Conservation (phyloP, 169 alveolate genomes). For the Eimeria tenella region DNA sequence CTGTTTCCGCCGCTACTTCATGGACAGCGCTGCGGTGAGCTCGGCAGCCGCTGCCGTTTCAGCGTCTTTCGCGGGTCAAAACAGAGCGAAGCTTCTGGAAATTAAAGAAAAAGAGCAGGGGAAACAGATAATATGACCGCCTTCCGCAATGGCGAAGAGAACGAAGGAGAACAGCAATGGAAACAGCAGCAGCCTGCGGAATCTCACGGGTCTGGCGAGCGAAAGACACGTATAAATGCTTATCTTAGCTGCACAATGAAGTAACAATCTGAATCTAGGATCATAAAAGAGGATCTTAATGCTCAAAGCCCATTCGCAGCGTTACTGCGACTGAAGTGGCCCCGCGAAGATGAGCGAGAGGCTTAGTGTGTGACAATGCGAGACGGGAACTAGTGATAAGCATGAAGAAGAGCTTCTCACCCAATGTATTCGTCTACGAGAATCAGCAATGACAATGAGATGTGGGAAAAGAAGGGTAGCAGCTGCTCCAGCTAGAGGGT, state of each 20-base stretch:
- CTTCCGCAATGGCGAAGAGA: conserved; percentile 37
- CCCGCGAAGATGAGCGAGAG: conserved; percentile 46
- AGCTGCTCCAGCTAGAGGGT: not conserved
- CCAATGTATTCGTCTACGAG: not conserved
- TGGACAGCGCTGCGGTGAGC: not conserved
- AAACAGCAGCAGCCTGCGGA: conserved; percentile 21
- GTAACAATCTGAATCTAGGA: conserved; percentile 16
- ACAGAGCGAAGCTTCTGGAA: conserved; percentile 11
- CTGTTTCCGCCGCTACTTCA: conserved; percentile 43
- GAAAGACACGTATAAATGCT: conserved; percentile 28
- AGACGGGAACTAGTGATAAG: not conserved
- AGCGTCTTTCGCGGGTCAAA: not conserved
- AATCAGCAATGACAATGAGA: not conserved
- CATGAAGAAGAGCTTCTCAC: not conserved
- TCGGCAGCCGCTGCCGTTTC: conserved; percentile 29
- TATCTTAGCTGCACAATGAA: not conserved
- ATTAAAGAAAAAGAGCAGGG: not conserved
- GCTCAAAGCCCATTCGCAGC: conserved; percentile 29
- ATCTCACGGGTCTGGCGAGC: conserved; percentile 17
- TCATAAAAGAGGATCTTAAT: not conserved
- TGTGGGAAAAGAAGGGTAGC: not conserved
- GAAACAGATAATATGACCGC: not conserved
- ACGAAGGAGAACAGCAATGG: not conserved
- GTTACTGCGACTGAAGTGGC: conserved; percentile 61
- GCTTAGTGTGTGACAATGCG: conserved; percentile 1